These are phyloP conservation scores for Clarireedia sp. DNA, from an alignment of 2,329 filamentous ascomycete species.

Conservation along the genomic window DNA sequence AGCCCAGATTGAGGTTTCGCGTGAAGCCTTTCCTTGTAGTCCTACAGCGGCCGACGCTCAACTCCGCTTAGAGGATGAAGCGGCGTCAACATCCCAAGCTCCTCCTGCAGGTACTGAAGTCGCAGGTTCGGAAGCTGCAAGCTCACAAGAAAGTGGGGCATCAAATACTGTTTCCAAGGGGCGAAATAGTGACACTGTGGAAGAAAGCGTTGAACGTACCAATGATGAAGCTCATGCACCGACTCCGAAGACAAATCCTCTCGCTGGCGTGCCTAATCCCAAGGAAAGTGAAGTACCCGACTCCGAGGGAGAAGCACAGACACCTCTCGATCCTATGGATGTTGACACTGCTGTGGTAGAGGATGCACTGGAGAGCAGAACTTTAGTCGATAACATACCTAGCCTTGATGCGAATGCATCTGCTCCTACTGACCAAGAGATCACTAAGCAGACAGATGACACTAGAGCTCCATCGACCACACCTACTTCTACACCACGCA, in stretches of 20 bases:
- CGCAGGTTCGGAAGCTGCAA: background rate
- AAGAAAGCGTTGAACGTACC: background rate
- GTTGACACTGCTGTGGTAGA: conserved; percentile 22
- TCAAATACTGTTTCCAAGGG: background rate
- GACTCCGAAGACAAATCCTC: background rate
- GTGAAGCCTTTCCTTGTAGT: conserved; percentile 32
- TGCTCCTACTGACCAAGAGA: background rate
- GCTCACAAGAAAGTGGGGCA: conserved; percentile 1
- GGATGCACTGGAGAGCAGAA: conserved; percentile 23
- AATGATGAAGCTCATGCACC: background rate
- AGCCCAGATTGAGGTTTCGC: conserved; percentile 25
- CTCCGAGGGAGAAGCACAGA: conserved; percentile 22
- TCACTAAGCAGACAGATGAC: conserved; percentile 7
- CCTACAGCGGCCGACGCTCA: conserved; percentile 51
- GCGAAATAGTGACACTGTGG: background rate
- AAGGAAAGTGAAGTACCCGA: conserved; percentile 20
- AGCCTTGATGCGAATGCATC: background rate
- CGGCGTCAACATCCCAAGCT: conserved; percentile 9
- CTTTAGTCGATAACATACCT: conserved; percentile 9
- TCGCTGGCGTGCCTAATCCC: conserved; percentile 2
- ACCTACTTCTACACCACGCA: conserved; percentile 16
- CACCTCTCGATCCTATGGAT: conserved; percentile 24
- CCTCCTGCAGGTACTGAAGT: conserved; percentile 23
- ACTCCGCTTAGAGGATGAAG: conserved; percentile 46
- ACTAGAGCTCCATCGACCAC: conserved; percentile 15